Base-by-base conservation (phyloP, 345 rosid genomes). In the Geranium brycei region DNA sequence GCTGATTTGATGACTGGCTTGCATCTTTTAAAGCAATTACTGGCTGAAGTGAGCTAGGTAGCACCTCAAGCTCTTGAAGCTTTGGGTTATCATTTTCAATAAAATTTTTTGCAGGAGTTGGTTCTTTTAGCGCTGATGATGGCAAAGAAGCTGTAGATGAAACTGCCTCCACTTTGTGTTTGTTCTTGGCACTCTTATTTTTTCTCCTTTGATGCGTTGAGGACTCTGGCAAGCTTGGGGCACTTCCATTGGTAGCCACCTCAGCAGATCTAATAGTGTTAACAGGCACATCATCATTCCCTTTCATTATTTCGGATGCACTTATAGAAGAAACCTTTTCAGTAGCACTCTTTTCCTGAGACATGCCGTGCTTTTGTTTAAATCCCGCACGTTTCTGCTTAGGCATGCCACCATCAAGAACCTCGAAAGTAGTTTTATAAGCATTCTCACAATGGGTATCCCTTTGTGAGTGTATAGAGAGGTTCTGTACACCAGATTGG, bases 111-210 rank as follows among this genome's bases (percentile, higher is more conserved):
- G 47, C 60, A 53, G 60, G 51, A 71, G 66, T 73, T 57, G 74
- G 41, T 66, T 82, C 89, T 72, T 77, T 79, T 35, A 73, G 70
- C 41, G 63, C 38, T 51, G 65, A 64, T 61, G 66, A 31, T 61
- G 78, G 63, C 64, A 72, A 73, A 58, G 70, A 57, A 68, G 70
- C 70, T 17, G 62, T 56, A 31, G 78, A 17, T 56, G 82, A 75
- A 23, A 79, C 66, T 73, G 82, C 91, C 17, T 84, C 96, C 71
- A 78, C 73, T 68, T 73, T 88, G 59, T 76, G 80, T 78, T 81
- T 91, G 80, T 68, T 80, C 78, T 82, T 86, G 68, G 81, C 79
- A 68, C 62, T 71, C 82, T 72, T 82, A 78, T 64, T 83, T 75
- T 76, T 88, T 71, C 77, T 87, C 82, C 79, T 83, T 60, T 77